Conservation (phyloP, 1,284 basidiomycete genomes). For the Cutaneotrichosporon daszewskae region DNA sequence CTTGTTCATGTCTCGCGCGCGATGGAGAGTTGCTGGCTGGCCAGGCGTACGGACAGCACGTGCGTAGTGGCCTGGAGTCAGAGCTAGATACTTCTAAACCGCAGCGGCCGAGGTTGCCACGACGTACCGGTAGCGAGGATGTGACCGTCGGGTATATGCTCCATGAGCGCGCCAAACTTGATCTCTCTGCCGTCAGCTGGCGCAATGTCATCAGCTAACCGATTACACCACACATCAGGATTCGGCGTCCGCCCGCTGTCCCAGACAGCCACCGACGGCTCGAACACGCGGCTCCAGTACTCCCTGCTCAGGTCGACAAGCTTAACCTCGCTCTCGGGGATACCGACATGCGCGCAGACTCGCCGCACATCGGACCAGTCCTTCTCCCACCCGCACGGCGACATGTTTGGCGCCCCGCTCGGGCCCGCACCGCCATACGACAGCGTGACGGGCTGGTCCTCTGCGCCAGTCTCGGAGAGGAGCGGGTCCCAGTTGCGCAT, state of each 20-base stretch:
- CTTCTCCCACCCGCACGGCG: constrained; percentile 90
- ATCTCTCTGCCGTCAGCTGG: constrained; percentile 62
- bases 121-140: constrained; percentile 74
- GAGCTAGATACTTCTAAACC: not conserved
- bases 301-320: constrained; percentile 72
- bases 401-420: constrained; percentile 55
- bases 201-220: constrained; percentile 48
- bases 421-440: too few relatives aligned
- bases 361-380: constrained; percentile 87
- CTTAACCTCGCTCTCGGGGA: constrained; percentile 57
- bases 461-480: constrained; percentile 28
- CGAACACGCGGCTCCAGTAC: constrained; percentile 85
- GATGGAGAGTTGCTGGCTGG: constrained; percentile 54
- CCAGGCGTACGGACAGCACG: constrained; percentile 56
- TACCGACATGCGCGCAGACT: constrained; percentile 63
- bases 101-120: not conserved
- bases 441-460: not conserved
- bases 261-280: constrained; percentile 73
- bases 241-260: constrained; percentile 77
- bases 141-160: constrained; percentile 52
- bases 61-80: constrained; percentile 76
- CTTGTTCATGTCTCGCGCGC: constrained; percentile 64
- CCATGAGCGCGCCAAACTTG: constrained; percentile 83
- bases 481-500: constrained; percentile 86
- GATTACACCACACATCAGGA: constrained; percentile 91